These are phyloP conservation scores for Physocladia obscura DNA, from an alignment of 192 early-diverging fungal genomes.

Conservation along the genomic window DNA sequence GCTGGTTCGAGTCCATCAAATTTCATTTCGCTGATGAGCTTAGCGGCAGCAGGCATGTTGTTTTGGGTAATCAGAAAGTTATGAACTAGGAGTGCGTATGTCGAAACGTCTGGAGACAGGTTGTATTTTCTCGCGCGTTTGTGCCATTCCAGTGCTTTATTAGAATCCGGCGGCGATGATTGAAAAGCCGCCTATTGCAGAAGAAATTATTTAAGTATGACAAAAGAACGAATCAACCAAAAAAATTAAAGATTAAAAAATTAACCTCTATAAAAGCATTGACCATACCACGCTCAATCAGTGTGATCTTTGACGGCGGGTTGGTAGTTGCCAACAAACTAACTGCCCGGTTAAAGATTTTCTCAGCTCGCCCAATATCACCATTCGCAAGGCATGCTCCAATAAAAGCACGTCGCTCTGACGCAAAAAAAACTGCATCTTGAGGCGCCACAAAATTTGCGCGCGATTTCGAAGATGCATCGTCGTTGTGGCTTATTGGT, in stretches of 20 bases:
- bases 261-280: slow-evolving; percentile 78
- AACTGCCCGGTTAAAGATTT: slow-evolving; percentile 65
- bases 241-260: background rate
- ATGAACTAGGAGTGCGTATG: slow-evolving; percentile 77
- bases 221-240: slow-evolving; percentile 45
- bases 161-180: slow-evolving; percentile 38
- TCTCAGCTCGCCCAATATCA: slow-evolving; percentile 70
- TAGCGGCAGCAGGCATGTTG: slow-evolving; percentile 30
- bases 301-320: background rate
- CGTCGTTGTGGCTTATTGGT: too few species aligned
- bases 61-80: slow-evolving; percentile 60
- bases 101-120: slow-evolving; percentile 65
- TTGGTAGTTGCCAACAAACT: slow-evolving; percentile 45
- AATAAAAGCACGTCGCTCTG: slow-evolving; percentile 36
- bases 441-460: background rate
- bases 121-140: slow-evolving; percentile 48
- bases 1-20: background rate
- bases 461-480: background rate
- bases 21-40: slow-evolving; percentile 58
- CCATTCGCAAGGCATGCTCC: slow-evolving; percentile 72
- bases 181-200: slow-evolving; percentile 42
- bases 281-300: slow-evolving; percentile 52
- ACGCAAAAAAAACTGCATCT: slow-evolving; percentile 2
- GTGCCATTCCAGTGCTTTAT: slow-evolving; percentile 70
- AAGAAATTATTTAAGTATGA: slow-evolving; percentile 2